Evolutionary conservation across 83 land plant genomes (phyloP), one percentile per base, ranked within the genome.

Genomic region (Picea abies): DNA sequence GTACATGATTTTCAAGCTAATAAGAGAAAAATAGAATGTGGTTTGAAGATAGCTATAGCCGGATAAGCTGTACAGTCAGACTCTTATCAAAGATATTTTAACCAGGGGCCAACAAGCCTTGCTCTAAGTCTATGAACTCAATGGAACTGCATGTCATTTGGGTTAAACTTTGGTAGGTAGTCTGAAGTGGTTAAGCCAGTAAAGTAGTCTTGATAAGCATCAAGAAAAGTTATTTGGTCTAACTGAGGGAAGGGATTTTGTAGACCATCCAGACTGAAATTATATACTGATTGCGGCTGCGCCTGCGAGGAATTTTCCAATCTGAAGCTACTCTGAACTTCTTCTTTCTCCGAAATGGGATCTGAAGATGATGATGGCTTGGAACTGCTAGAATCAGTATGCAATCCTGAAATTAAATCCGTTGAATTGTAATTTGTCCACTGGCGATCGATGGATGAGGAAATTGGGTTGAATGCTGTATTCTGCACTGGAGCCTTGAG

Each of bases 341-440:
- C 80, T 29, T 78, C 68, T 23, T 65, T 78, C 80, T 78, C 80
- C 7, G 80, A 78, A 26, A 60, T 49, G 22, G 41, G 63, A 15
- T 60, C 64, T 60, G 80, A 60, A 41, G 25, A 73, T 19, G 39
- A 78, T 29, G 62, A 56, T 78, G 80, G 80, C 41, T 78, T 76
- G 19, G 79, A 49, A 56, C 79, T 52, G 35, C 79, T 76, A 52
- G 79, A 76, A 76, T 76, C 79, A 11, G 79, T 76, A 29, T 76
- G 60, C 32, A 23, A 15, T 52, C 79, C 60, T 22, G 79, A 76
- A 41, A 65, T 4, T 9, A 49, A 14, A 11, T 47, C 79, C 3
- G 61, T 14, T 49, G 79, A 52, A 76, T 56, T 56, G 22, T 76
- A 76, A 12, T 76, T 76, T 22, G 61, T 12, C 79, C 79, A 76